Evolutionary conservation across 2,329 filamentous ascomycete genomes (phyloP).

Genomic region (Fusarium sp.): DNA sequence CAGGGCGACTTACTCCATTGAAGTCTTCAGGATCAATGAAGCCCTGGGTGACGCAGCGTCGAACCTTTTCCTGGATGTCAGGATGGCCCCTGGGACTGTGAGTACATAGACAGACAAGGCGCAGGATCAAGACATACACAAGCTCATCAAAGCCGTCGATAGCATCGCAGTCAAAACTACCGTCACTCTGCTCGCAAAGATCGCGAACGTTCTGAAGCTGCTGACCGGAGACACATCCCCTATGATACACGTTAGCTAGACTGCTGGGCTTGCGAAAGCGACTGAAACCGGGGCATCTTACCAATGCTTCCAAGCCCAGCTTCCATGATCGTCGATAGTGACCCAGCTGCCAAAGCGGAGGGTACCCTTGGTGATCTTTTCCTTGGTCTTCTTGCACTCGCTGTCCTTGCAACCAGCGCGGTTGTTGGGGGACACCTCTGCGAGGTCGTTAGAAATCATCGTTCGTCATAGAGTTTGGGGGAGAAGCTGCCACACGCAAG

Average conservation of each 20-base stretch:
- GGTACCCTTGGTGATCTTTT: slow-evolving; percentile 84
- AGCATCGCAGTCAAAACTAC: slow-evolving; percentile 69
- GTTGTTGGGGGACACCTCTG: slow-evolving; percentile 78
- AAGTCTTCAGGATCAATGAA: slow-evolving; percentile 89
- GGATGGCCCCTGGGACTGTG: slow-evolving; percentile 56
- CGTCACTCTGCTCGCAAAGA: slow-evolving; percentile 60
- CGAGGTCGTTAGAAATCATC: slow-evolving; percentile 25
- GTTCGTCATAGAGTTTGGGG: slow-evolving; percentile 6
- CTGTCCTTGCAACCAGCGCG: slow-evolving; percentile 81
- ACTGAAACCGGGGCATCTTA: slow-evolving; percentile 56
- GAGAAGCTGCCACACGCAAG: background rate
- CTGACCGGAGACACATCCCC: slow-evolving; percentile 89
- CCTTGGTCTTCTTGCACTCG: slow-evolving; percentile 75
- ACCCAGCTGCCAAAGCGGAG: slow-evolving; percentile 83
- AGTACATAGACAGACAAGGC: slow-evolving; percentile 6
- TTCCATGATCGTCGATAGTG: slow-evolving; percentile 69
- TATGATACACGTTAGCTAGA: slow-evolving; percentile 50
- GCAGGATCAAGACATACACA: slow-evolving; percentile 52
- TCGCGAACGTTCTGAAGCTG: slow-evolving; percentile 76
- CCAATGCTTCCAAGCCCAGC: slow-evolving; percentile 90
- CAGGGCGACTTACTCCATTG: slow-evolving; percentile 77
- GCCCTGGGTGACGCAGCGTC: slow-evolving; percentile 77
- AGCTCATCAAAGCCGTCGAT: slow-evolving; percentile 89
- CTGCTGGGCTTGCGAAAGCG: background rate
- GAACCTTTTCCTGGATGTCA: slow-evolving; percentile 79